phyloP scores from a whole-genome alignment of 192 early-diverging fungal genomes.

The Helicostylum pulchrum region DNA sequence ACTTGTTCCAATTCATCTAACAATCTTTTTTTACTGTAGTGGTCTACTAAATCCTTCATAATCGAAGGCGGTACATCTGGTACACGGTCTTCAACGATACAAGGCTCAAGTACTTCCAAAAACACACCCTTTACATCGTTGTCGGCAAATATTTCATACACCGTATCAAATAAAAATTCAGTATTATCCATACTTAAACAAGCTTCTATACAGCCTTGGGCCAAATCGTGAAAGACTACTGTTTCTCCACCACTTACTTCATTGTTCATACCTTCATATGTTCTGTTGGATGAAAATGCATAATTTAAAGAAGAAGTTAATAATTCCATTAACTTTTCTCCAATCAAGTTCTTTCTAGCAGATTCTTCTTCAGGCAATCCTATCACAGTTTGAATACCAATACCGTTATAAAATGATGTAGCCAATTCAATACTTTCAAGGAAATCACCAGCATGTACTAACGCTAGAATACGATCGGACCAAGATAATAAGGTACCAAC shows the following conservation, averaged over 20 bases:
- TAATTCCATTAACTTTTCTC: constrained; percentile 54
- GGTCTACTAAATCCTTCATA: constrained; percentile 55
- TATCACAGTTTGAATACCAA: constrained; percentile 54
- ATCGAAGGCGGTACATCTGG: constrained; percentile 53
- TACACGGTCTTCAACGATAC: constrained; percentile 52
- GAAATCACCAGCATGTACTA: constrained; percentile 56
- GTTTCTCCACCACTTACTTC: constrained; percentile 38
- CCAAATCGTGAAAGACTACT: constrained; percentile 45
- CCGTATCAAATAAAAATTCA: constrained; percentile 50
- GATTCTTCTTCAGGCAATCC: constrained; percentile 57
- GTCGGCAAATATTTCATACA: constrained; percentile 54
- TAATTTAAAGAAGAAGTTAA: constrained; percentile 51
- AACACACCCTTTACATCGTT: constrained; percentile 46
- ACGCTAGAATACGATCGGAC: constrained; percentile 54
- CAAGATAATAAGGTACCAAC: constrained; percentile 55
- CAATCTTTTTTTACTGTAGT: constrained; percentile 42
- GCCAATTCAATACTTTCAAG: constrained; percentile 55
- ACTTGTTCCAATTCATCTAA: constrained; percentile 47
- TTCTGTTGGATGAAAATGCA: constrained; percentile 48
- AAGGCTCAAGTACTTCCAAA: constrained; percentile 47
- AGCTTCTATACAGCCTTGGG: constrained; percentile 49
- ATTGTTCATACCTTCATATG: constrained; percentile 40
- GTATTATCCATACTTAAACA: constrained; percentile 53
- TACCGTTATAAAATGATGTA: constrained; percentile 56
- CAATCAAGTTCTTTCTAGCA: constrained; percentile 46